Evolutionary conservation across 2,329 filamentous ascomycete genomes (phyloP).

Genomic region (Dendryphion nanum): DNA sequence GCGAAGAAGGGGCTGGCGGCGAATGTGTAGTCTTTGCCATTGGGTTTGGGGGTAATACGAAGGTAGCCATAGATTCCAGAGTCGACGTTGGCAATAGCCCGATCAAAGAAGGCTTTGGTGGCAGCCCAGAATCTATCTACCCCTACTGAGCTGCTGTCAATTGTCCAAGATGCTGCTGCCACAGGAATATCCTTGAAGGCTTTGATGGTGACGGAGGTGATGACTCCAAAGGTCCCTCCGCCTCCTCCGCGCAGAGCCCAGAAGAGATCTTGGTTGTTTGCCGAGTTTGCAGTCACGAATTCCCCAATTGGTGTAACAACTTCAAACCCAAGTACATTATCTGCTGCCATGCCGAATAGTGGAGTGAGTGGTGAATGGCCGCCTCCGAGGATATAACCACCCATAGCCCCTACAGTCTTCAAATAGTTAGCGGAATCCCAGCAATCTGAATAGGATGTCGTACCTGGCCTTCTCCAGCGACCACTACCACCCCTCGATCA

Average conservation of each 20-base stretch:
- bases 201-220: conserved; percentile 25
- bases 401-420: conserved; percentile 49
- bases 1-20: conserved; percentile 22
- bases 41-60: conserved; percentile 8
- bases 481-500: conserved; percentile 18
- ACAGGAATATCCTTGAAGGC: conserved; percentile 24
- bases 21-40: conserved; percentile 13
- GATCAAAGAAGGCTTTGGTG: conserved; percentile 13
- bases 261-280: conserved; percentile 19
- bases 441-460: too few relatives aligned
- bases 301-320: conserved; percentile 21
- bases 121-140: conserved; percentile 30
- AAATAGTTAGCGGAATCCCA: too few relatives aligned
- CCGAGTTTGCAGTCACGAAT: conserved; percentile 20
- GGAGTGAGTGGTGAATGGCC: conserved; percentile 54
- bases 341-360: conserved; percentile 38
- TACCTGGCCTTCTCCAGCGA: conserved; percentile 23
- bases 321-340: conserved; percentile 25
- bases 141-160: conserved; percentile 23
- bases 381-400: conserved; percentile 44
- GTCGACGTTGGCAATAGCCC: conserved; percentile 11
- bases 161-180: conserved; percentile 28
- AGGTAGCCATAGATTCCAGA: conserved; percentile 19
- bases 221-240: conserved; percentile 26
- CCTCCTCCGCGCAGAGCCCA: conserved; percentile 29